phyloP scores from a whole-genome alignment of 176 grass and related monocot species.

The Puccinellia tenuiflora region DNA sequence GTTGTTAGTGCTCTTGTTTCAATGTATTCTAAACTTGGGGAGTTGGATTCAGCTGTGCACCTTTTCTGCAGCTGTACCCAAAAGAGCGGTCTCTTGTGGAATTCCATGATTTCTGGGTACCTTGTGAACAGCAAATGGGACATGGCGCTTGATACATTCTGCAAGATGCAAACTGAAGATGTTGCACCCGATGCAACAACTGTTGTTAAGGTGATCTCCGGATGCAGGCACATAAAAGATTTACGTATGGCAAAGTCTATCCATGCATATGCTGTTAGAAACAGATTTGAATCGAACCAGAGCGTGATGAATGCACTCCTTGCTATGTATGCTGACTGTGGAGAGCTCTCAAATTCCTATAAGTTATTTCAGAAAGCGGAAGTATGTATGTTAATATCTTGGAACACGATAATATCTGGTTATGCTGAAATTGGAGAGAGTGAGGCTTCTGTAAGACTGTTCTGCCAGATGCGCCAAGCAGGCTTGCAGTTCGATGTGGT shows the following conservation, averaged over 20 bases:
- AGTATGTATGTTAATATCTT: constrained; percentile 40
- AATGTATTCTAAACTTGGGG: constrained; percentile 55
- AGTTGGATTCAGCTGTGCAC: constrained; percentile 36
- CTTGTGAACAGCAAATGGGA: constrained; percentile 39
- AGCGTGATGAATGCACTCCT: constrained; percentile 54
- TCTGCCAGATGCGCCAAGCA: constrained; percentile 42
- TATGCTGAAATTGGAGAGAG: constrained; percentile 38
- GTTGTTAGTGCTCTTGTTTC: constrained; percentile 57
- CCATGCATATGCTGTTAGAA: constrained; percentile 57
- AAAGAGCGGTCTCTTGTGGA: constrained; percentile 55
- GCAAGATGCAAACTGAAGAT: constrained; percentile 41
- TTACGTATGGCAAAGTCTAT: constrained; percentile 40
- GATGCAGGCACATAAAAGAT: constrained; percentile 41
- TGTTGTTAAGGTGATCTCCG: constrained; percentile 43
- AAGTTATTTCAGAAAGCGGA: constrained; percentile 48
- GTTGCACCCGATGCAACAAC: constrained; percentile 39
- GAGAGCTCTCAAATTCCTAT: constrained; percentile 33
- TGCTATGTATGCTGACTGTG: constrained; percentile 45
- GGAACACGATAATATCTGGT: constrained; percentile 72
- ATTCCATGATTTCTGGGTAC: constrained; percentile 68
- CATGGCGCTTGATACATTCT: constrained; percentile 24
- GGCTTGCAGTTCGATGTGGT: constrained; percentile 48
- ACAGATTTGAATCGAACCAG: constrained; percentile 35
- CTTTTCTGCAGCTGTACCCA: constrained; percentile 19
- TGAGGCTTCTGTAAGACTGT: constrained; percentile 33